These are phyloP conservation scores for Fraxinus albicans DNA, from an alignment of 305 asterid species.

Conservation along the genomic window DNA sequence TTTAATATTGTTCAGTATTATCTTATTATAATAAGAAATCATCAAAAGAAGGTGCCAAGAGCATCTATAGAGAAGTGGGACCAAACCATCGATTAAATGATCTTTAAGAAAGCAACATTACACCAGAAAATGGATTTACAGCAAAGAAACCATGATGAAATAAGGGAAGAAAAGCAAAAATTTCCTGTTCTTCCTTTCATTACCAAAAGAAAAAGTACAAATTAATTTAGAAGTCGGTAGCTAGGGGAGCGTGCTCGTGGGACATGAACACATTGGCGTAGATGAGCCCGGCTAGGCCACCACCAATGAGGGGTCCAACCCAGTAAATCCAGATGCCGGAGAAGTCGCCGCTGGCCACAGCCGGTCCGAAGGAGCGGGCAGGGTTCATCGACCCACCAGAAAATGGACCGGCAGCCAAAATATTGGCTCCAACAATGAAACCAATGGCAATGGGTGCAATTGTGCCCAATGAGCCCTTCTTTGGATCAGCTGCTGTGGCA, in stretches of 20 bases:
- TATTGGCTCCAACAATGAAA: slow-evolving; percentile 83
- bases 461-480: slow-evolving; percentile 73
- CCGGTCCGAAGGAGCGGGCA: slow-evolving; percentile 79
- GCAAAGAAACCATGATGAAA: slow-evolving; percentile 23
- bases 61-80: slow-evolving; percentile 11
- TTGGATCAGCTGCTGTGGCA: slow-evolving; percentile 86
- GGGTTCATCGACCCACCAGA: slow-evolving; percentile 97
- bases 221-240: slow-evolving; percentile 39
- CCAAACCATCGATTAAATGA: slow-evolving; percentile 9
- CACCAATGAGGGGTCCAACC: slow-evolving; percentile 86
- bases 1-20: background rate
- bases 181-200: slow-evolving; percentile 4
- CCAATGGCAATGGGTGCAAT: slow-evolving; percentile 90
- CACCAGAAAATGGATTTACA: slow-evolving; percentile 35
- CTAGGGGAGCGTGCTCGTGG: slow-evolving; percentile 56
- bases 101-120: slow-evolving; percentile 16
- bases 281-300: slow-evolving; percentile 69
- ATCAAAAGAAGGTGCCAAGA: background rate
- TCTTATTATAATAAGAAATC: background rate
- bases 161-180: background rate
- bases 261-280: slow-evolving; percentile 61
- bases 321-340: slow-evolving; percentile 72
- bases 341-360: slow-evolving; percentile 61
- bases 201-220: slow-evolving; percentile 2
- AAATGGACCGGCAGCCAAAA: slow-evolving; percentile 86